Evolutionary conservation across 805 yeast genomes (phyloP), one percentile per base, ranked within the genome.

Genomic region (Alloascoidea africana): DNA sequence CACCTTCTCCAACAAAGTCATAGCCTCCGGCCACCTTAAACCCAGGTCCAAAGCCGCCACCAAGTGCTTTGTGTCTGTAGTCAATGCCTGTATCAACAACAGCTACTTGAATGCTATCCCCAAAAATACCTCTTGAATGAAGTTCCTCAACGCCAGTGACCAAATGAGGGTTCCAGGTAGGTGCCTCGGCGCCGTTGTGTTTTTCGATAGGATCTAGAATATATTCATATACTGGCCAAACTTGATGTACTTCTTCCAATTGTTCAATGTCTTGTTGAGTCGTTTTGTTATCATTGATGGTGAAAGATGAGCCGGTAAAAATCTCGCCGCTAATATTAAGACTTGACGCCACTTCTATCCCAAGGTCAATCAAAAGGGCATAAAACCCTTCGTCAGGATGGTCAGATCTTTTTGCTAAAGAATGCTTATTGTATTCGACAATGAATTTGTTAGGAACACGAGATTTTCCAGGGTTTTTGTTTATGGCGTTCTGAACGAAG

Each of bases 31-130:
- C 40, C 33, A 49, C 41, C n/a, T 44, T 49, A 14, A 34, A 42
- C 23, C 39, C 39, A 4, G 18, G 27, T 14, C 48, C 47, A 18
- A 41, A 34, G 16, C 52, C 46, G 27, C 50, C 51, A 27, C 50
- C 53, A 16, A 48, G 36, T n/a, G 44, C 47, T 14, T 38, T 42
- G 35, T 39, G 41, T 3, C 13, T 19, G 32, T 46, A 46, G 37
- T 45, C 37, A 15, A 41, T 42, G 27, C 44, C 44, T 32, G 44
- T 41, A 36, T 41, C 44, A 16, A 41, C 32, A 14, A 48, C 36
- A 35, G 40, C 51, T 30, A 48, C 37, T 15, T 35, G 30, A 8
- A 39, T 33, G 30, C 44, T 45, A 27, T 32, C 32, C 30, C 49
- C 49, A 23, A 8, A 23, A 23, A 23, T 23, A 8, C 13, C 8